Evolutionary conservation across 495 filamentous ascomycete genomes (phyloP).

Genomic region (Rostrohypoxylon terebratum): DNA sequence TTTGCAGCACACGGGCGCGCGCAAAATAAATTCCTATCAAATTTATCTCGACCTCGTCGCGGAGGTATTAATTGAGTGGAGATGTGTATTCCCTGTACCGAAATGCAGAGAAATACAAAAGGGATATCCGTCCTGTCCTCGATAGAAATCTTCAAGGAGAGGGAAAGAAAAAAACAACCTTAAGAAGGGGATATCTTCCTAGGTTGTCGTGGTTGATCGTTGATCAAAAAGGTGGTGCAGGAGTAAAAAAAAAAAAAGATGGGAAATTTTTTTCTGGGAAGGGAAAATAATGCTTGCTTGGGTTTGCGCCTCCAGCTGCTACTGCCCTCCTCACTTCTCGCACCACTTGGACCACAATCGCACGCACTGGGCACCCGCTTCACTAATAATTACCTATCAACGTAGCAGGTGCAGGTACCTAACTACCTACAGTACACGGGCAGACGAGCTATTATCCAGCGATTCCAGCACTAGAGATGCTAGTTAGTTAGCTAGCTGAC

Average conservation of each 20-base stretch:
- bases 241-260: slow-evolving; percentile 51
- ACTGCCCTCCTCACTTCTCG: slow-evolving; percentile 1
- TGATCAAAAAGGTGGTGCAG: slow-evolving; percentile 46
- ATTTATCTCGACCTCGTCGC: slow-evolving; percentile 31
- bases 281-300: slow-evolving; percentile 42
- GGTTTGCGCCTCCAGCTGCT: slow-evolving; percentile 43
- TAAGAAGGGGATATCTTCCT: slow-evolving; percentile 47
- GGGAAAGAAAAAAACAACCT: slow-evolving; percentile 49
- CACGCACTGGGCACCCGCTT: slow-evolving; percentile 4
- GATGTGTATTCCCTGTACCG: slow-evolving; percentile 52
- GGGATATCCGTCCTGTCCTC: slow-evolving; percentile 47
- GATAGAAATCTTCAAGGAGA: slow-evolving; percentile 45
- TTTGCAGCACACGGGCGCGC: slow-evolving; percentile 40
- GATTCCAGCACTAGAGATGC: no score
- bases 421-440: not conserved
- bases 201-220: slow-evolving; percentile 55
- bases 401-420: slow-evolving; percentile 10
- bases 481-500: not conserved
- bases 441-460: no score
- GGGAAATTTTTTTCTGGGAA: slow-evolving; percentile 54
- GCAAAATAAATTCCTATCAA: slow-evolving; percentile 31
- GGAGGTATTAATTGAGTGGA: slow-evolving; percentile 53
- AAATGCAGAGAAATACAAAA: slow-evolving; percentile 48
- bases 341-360: slow-evolving; percentile 14
- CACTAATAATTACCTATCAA: slow-evolving; percentile 19